Evolutionary conservation across 2,329 filamentous ascomycete genomes (phyloP).

Genomic region (Neophaeococcomyces aloes): DNA sequence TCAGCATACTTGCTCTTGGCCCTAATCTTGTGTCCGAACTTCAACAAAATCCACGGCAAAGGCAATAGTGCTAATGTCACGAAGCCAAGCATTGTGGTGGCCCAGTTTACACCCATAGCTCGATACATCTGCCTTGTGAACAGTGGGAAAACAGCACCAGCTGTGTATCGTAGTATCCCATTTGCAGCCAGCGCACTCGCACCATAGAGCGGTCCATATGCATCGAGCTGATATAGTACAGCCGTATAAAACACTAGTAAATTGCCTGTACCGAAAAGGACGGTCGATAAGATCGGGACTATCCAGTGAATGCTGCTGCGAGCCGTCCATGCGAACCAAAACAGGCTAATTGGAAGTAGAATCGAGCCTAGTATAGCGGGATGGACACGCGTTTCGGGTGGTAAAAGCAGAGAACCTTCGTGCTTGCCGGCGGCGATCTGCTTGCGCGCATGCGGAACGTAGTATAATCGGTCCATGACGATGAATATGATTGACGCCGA

Average conservation of each 20-base stretch:
- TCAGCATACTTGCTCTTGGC: slow-evolving; percentile 28
- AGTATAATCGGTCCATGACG: slow-evolving; percentile 16
- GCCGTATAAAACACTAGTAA: slow-evolving; percentile 37
- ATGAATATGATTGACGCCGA: slow-evolving; percentile 33
- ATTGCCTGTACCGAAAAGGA: slow-evolving; percentile 24
- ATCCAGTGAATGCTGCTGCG: slow-evolving; percentile 33
- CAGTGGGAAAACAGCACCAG: slow-evolving; percentile 29
- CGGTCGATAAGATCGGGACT: slow-evolving; percentile 19
- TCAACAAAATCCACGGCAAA: slow-evolving; percentile 36
- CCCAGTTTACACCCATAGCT: slow-evolving; percentile 27
- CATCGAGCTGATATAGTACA: slow-evolving; percentile 25
- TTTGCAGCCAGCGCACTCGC: slow-evolving; percentile 27
- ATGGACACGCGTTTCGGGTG: slow-evolving; percentile 41
- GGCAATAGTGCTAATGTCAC: slow-evolving; percentile 28
- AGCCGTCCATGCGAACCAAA: slow-evolving; percentile 42
- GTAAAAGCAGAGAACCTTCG: slow-evolving; percentile 17
- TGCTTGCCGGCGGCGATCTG: slow-evolving; percentile 10
- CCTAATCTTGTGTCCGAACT: slow-evolving; percentile 30
- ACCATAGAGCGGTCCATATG: slow-evolving; percentile 22
- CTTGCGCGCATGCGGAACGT: slow-evolving; percentile 14
- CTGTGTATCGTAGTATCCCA: slow-evolving; percentile 25
- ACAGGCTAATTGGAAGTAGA: slow-evolving; percentile 36
- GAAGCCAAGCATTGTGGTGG: slow-evolving; percentile 27
- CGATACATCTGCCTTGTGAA: slow-evolving; percentile 28
- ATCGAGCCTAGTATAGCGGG: slow-evolving; percentile 41